phyloP scores from a whole-genome alignment of 768 basidiomycete species.

The Grammothele lineata region DNA sequence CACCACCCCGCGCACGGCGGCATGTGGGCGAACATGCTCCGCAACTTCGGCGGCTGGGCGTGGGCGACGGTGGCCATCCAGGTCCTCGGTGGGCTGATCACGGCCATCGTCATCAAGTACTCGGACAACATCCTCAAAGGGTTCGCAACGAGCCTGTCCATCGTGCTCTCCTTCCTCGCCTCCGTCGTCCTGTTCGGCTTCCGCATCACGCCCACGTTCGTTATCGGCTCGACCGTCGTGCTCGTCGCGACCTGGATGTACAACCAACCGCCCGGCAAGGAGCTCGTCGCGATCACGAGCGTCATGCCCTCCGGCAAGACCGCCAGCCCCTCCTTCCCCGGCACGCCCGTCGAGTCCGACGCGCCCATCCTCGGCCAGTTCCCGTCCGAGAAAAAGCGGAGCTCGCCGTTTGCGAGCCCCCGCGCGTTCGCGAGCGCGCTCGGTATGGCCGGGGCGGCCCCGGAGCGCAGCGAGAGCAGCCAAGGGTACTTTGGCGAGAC shows the following conservation, averaged over 20 bases:
- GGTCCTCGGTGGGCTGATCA: conserved; percentile 90
- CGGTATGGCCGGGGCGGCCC: conserved; percentile 19
- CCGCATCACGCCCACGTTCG: conserved; percentile 78
- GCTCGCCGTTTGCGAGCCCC: conserved; percentile 46
- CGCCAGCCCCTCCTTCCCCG: conserved; percentile 32
- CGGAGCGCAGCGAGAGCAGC: conserved; percentile 15
- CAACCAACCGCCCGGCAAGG: conserved; percentile 63
- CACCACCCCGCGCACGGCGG: conserved; percentile 26
- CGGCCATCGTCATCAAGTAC: conserved; percentile 96
- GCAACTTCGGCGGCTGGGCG: conserved; percentile 91
- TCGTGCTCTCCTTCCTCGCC: conserved; percentile 92
- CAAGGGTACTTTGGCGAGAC: conserved; percentile 37
- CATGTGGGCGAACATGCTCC: conserved; percentile 45
- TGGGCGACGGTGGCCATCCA: conserved; percentile 90
- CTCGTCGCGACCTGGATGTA: conserved; percentile 92
- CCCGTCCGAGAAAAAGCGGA: conserved; percentile 36
- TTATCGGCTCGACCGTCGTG: conserved; percentile 83
- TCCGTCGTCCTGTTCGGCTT: conserved; percentile 91
- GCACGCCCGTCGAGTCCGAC: conserved; percentile 42
- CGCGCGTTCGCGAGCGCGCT: conserved; percentile 48
- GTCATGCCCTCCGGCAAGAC: conserved; percentile 31
- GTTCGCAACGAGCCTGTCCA: conserved; percentile 94
- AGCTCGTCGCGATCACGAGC: conserved; percentile 29
- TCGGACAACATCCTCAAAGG: conserved; percentile 94
- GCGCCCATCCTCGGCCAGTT: conserved; percentile 63